phyloP scores from a whole-genome alignment of 1,284 basidiomycete species.

The Clitocybe nebularis region DNA sequence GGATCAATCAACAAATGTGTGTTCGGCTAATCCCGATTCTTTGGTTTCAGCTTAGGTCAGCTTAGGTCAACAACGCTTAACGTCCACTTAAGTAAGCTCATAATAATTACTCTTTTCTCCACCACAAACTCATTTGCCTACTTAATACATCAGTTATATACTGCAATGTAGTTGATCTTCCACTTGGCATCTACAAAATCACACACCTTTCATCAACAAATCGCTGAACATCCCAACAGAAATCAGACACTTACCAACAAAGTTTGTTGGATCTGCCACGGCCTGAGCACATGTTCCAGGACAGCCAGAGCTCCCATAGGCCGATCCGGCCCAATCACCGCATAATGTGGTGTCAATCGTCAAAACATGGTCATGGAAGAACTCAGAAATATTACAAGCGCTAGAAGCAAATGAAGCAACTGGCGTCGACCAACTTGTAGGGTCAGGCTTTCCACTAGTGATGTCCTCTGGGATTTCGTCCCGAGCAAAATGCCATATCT shows the following conservation, averaged over 20 bases:
- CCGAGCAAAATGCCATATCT: conserved; percentile 75
- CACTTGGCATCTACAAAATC: conserved; percentile 10
- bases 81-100: too few species aligned
- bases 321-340: conserved; percentile 36
- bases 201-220: neutral
- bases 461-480: conserved; percentile 66
- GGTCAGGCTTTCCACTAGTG: conserved; percentile 44
- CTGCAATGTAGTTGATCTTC: conserved; percentile 10
- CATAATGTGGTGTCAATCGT: conserved; percentile 33
- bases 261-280: conserved; percentile 9
- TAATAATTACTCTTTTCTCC: too few species aligned
- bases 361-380: conserved; percentile 22
- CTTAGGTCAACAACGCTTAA: too few species aligned
- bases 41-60: too few species aligned
- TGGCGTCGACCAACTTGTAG: conserved; percentile 54
- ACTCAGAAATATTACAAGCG: conserved; percentile 34
- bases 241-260: conserved; percentile 5
- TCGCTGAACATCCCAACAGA: neutral
- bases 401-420: conserved; percentile 52
- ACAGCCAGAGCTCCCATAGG: conserved; percentile 5
- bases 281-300: conserved; percentile 10
- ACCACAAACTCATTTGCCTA: too few species aligned
- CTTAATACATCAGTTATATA: too few species aligned
- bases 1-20: conserved; percentile 19
- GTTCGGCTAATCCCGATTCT: neutral